Evolutionary conservation across 345 rosid species (phyloP).

Genomic region (Chamaenerion angustifolium): DNA sequence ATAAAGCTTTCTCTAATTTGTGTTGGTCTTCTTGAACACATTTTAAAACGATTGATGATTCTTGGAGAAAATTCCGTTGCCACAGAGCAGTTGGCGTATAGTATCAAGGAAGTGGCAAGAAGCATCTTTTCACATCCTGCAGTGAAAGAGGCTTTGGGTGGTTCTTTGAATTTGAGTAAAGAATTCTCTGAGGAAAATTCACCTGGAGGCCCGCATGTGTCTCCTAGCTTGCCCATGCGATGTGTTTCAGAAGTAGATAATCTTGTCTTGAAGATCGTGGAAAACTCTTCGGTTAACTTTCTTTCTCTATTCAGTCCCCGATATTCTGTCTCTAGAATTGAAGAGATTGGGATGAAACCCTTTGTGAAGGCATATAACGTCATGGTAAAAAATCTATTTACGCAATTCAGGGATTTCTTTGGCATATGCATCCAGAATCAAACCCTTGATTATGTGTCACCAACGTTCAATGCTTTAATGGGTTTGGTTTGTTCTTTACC

Average conservation of each 20-base stretch:
- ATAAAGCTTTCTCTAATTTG: slow-evolving; percentile 46
- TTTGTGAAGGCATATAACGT: slow-evolving; percentile 28
- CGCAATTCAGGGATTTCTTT: slow-evolving; percentile 28
- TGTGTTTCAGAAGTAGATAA: slow-evolving; percentile 40
- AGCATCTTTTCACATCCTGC: slow-evolving; percentile 59
- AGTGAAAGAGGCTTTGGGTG: slow-evolving; percentile 25
- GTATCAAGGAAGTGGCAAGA: slow-evolving; percentile 36
- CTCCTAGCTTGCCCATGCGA: slow-evolving; percentile 24
- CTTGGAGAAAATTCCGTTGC: too few species aligned
- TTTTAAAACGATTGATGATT: slow-evolving; percentile 25
- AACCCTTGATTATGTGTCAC: slow-evolving; percentile 31
- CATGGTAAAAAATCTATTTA: slow-evolving; percentile 30
- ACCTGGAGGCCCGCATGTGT: slow-evolving; percentile 17
- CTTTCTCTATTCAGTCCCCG: slow-evolving; percentile 22
- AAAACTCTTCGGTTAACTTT: slow-evolving; percentile 32
- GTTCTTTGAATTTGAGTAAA: slow-evolving; percentile 31
- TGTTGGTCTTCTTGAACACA: slow-evolving; percentile 34
- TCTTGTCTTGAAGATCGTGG: slow-evolving; percentile 42
- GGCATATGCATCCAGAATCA: slow-evolving; percentile 34
- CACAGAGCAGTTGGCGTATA: slow-evolving; percentile 10
- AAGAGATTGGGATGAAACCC: slow-evolving; percentile 18
- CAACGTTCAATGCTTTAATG: slow-evolving; percentile 40
- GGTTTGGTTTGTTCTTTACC: slow-evolving; percentile 40
- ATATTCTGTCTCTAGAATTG: slow-evolving; percentile 11
- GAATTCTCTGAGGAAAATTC: slow-evolving; percentile 16